Percentiles rank a stretch among this genome's conserved stretches.
phyloP scores from a whole-genome alignment of 176 grass and related monocot species.

The Lolium perenne region DNA sequence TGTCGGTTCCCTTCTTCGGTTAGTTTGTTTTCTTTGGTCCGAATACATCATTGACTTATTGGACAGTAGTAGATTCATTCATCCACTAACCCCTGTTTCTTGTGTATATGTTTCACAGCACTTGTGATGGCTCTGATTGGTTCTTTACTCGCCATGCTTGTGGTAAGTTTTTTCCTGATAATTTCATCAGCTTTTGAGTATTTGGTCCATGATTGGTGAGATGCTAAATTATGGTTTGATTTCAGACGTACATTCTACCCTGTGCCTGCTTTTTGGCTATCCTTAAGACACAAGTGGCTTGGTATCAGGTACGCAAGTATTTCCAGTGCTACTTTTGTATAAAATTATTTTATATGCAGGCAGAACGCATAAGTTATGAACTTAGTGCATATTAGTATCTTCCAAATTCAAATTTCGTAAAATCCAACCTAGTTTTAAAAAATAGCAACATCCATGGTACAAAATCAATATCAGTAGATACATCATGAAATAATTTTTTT shows the following conservation, averaged over 20 bases:
- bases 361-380: background rate
- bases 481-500: background rate
- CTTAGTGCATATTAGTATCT: background rate
- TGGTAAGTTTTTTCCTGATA: slow-evolving; percentile 56
- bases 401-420: background rate
- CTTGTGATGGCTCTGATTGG: slow-evolving; percentile 97
- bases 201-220: background rate
- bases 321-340: background rate
- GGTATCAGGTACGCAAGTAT: slow-evolving; percentile 64
- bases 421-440: background rate
- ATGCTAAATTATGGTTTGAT: slow-evolving; percentile 23
- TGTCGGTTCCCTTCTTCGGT: slow-evolving; percentile 92
- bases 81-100: background rate
- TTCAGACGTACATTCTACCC: slow-evolving; percentile 80
- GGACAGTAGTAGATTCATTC: background rate
- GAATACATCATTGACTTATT: slow-evolving; percentile 25
- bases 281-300: slow-evolving; percentile 65
- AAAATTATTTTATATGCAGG: background rate
- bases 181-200: background rate
- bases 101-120: slow-evolving; percentile 47
- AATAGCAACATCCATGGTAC: background rate
- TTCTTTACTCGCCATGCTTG: slow-evolving; percentile 92
- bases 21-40: slow-evolving; percentile 27
- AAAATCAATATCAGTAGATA: background rate
- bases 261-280: slow-evolving; percentile 89